A percentile compares a stretch with the other conserved stretches of the same genome.
Evolutionary conservation across 2,329 filamentous ascomycete genomes (phyloP).

Genomic region (Hymenoscyphus salicellus): DNA sequence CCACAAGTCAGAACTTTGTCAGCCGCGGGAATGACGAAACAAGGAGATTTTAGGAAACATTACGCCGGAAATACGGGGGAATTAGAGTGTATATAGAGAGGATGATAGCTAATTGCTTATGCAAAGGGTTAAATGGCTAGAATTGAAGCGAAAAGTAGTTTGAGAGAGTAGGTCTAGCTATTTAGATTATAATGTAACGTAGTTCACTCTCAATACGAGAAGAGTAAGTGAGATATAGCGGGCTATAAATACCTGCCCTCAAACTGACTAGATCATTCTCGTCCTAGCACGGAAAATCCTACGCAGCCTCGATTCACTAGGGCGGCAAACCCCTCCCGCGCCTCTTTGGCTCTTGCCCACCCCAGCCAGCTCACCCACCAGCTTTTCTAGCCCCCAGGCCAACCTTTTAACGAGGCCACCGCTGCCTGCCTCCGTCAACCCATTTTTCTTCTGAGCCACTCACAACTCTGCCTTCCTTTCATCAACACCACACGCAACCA

Average conservation of each 20-base stretch:
- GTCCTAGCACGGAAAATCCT: background rate
- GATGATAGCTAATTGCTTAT: too few species aligned
- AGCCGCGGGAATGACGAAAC: too few species aligned
- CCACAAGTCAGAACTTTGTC: too few species aligned
- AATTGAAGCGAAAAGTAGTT: too few species aligned
- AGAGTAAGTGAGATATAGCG: background rate
- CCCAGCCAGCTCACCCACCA: background rate
- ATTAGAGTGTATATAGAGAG: too few species aligned
- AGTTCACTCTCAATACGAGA: too few species aligned
- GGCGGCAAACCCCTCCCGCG: background rate
- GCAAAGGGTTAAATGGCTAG: too few species aligned
- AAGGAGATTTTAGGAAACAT: too few species aligned
- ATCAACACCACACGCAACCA: conserved; percentile 26
- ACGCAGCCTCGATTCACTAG: background rate
- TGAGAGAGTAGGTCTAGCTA: too few species aligned
- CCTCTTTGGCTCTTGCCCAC: background rate
- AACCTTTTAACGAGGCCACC: conserved; percentile 6
- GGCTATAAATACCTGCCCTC: background rate
- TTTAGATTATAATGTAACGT: too few species aligned
- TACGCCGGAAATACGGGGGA: too few species aligned
- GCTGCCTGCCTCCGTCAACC: conserved; percentile 5
- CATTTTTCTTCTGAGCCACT: conserved; percentile 20
- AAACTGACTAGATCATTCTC: background rate
- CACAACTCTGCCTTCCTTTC: conserved; percentile 18
- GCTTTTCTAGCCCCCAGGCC: background rate